phyloP scores from a whole-genome alignment of 257 asterid species.

The Ilex aquifolium region DNA sequence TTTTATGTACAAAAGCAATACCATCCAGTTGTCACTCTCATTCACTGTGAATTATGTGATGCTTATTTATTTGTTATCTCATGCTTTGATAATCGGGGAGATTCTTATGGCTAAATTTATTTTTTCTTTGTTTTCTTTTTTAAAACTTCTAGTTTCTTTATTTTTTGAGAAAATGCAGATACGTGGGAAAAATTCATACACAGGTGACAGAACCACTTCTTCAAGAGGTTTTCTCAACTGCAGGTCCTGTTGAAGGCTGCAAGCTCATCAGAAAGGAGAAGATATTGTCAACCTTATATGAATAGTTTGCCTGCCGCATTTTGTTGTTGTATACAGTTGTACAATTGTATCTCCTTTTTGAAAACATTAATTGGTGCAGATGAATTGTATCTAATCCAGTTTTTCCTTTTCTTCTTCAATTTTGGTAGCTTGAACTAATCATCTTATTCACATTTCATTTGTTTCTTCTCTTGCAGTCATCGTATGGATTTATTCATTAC shows the following conservation, averaged over 20 bases:
- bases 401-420: neutral
- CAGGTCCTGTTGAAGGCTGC: conserved; percentile 85
- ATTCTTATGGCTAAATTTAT: conserved; percentile 15
- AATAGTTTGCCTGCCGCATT: neutral
- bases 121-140: conserved; percentile 13
- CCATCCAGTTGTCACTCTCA: neutral
- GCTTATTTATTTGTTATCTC: conserved; percentile 12
- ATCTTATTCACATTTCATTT: neutral
- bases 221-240: conserved; percentile 84
- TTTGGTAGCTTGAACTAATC: neutral
- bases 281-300: conserved; percentile 27
- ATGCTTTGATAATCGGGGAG: conserved; percentile 17
- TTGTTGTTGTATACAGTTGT: too few relatives aligned
- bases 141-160: conserved; percentile 20
- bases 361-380: too few relatives aligned
- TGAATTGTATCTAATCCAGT: neutral
- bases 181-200: conserved; percentile 75
- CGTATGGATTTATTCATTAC: conserved; percentile 44
- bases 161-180: conserved; percentile 70
- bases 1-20: neutral
- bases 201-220: conserved; percentile 88
- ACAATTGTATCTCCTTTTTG: too few relatives aligned
- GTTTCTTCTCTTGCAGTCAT: conserved; percentile 32
- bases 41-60: conserved; percentile 3
- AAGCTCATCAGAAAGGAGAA: conserved; percentile 88